phyloP scores from a whole-genome alignment of 2,329 filamentous ascomycete species.

The Clonostachys chloroleuca region DNA sequence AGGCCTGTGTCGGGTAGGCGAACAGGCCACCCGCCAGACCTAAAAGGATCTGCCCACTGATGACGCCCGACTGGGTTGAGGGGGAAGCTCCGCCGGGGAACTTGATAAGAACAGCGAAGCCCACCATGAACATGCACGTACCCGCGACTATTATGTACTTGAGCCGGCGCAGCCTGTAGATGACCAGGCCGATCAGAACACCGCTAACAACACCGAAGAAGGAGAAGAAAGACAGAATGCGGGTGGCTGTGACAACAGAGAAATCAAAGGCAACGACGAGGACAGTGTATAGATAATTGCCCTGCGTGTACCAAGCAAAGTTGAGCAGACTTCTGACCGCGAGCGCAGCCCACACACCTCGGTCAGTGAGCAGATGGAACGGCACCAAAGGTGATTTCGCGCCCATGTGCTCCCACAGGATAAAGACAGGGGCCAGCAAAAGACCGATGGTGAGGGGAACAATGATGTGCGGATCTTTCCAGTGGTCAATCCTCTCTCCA shows the following conservation, averaged over 20 bases:
- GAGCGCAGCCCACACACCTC: conserved; percentile 57
- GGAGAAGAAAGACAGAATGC: conserved; percentile 51
- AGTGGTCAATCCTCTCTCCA: conserved; percentile 38
- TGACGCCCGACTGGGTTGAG: conserved; percentile 41
- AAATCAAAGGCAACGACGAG: conserved; percentile 55
- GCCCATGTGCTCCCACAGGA: conserved; percentile 47
- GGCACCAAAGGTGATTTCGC: conserved; percentile 49
- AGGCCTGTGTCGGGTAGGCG: conserved; percentile 32
- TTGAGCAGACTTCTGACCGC: conserved; percentile 46
- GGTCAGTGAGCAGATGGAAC: conserved; percentile 51
- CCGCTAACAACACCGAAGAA: conserved; percentile 51
- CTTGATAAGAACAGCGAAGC: conserved; percentile 50
- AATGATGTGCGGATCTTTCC: conserved; percentile 45
- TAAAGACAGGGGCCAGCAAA: conserved; percentile 38
- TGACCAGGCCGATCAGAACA: conserved; percentile 42
- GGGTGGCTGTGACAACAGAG: conserved; percentile 46
- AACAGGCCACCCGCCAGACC: conserved; percentile 57
- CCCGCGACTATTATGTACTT: conserved; percentile 56
- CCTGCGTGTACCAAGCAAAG: conserved; percentile 52
- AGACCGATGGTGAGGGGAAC: conserved; percentile 46
- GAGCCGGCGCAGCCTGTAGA: conserved; percentile 45
- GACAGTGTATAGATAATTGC: conserved; percentile 55
- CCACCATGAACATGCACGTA: conserved; percentile 49
- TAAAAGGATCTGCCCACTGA: conserved; percentile 50
- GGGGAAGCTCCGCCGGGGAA: conserved; percentile 43